Base-by-base conservation (phyloP, 176 grass and related monocot genomes). In the Oryza coarctata region DNA sequence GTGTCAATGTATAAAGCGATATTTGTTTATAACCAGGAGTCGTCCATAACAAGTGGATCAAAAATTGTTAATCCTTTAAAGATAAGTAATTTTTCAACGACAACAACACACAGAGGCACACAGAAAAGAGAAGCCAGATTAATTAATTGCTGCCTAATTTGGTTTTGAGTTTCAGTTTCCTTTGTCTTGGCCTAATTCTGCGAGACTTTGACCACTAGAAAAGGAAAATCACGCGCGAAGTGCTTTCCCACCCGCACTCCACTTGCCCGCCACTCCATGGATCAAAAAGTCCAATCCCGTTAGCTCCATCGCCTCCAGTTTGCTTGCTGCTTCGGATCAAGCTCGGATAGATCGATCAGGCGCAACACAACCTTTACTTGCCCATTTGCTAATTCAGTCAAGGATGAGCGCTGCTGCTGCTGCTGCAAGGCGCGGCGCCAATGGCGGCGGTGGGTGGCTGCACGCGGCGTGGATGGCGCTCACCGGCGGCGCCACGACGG, bases 401-500 rank as follows among this genome's bases (percentile, higher is more conserved):
- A 27, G 1, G 6, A 73, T 73, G 71, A 47, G 40, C 14, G 1
- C 12, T 71, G 29, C 63, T 66, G 7, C 12, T 71, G 14, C 63
- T 32, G 7, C 33, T 22, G 67, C 4, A 40, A 43, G 36, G n/a
- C 9, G 12, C n/a, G 10, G 38, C 68, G n/a, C 22, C 36, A 28
- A 71, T 71, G 67, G 67, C 35, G 26, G 26, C 38, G 69, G 69
- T 25, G 23, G 68, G 23, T 45, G 69, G 69, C 71, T 91, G 32
- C 81, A 77, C 79, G 60, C 87, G 41, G 75, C 86, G 28, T 31
- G 90, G 80, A 52, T 92, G 70, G 87, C 65, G 39, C 80, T 88
- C 83, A 86, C 86, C 49, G 83, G 78, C 49, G 83, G 78, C 39
- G 85, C 66, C 29, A 75, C 76, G 6, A 74, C 86, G 40, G 79